Evolutionary conservation across 1,284 basidiomycete species (phyloP).

Genomic region (Ganoderma multipileum): DNA sequence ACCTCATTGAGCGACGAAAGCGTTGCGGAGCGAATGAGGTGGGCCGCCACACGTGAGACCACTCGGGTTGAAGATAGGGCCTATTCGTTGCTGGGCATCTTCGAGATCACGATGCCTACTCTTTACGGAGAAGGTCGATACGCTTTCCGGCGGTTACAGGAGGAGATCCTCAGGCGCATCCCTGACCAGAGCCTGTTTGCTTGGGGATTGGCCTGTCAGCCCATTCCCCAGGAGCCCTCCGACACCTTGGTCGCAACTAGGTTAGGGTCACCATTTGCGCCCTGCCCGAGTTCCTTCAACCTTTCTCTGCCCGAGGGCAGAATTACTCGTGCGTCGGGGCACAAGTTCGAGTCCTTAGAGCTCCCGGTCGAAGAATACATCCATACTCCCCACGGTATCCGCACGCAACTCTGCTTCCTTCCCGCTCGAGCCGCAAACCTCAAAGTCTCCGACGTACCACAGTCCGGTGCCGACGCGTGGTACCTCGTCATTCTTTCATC

Average conservation of each 20-base stretch:
- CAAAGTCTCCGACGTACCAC: neutral
- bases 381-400: neutral
- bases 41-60: conserved; percentile 7
- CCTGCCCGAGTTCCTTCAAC: neutral
- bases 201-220: neutral
- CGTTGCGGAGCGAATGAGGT: conserved; percentile 5
- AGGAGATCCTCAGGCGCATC: conserved; percentile 3
- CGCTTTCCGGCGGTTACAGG: neutral
- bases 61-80: conserved; percentile 12
- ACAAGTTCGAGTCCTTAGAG: neutral
- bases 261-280: neutral
- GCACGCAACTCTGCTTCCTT: neutral
- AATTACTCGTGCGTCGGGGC: neutral
- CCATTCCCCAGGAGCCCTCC: too few relatives aligned
- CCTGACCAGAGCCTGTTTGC: conserved; percentile 1
- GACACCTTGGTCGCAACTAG: too few relatives aligned
- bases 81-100: conserved; percentile 10
- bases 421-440: neutral
- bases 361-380: neutral
- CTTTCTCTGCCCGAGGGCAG: neutral
- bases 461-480: neutral
- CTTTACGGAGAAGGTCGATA: neutral
- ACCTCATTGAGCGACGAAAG: neutral
- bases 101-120: conserved; percentile 7
- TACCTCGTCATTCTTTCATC: neutral